A percentile compares a stretch with the other conserved stretches of the same genome.
These are phyloP conservation scores for Aspergillus cejpii DNA, from an alignment of 2,329 filamentous ascomycete genomes.

Conservation along the genomic window DNA sequence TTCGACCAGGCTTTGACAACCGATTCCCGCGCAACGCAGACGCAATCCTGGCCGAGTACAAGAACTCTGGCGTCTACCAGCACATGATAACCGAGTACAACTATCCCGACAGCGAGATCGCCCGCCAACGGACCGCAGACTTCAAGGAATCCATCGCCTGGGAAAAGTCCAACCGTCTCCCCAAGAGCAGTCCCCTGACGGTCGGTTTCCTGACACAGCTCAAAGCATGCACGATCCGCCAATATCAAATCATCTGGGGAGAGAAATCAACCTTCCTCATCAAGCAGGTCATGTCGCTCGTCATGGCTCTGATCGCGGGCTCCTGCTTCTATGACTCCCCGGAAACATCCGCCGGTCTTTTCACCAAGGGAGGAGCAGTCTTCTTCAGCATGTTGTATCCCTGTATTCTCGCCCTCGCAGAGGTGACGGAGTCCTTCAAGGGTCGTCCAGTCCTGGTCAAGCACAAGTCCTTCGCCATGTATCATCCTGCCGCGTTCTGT, in stretches of 20 bases:
- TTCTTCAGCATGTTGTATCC: constrained; percentile 60
- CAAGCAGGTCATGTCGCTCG: constrained; percentile 52
- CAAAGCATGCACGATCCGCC: constrained; percentile 49
- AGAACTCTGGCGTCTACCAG: constrained; percentile 45
- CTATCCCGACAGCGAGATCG: constrained; percentile 47
- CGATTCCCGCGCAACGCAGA: constrained; percentile 40
- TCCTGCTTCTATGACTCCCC: constrained; percentile 62
- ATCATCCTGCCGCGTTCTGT: constrained; percentile 44
- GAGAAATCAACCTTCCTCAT: constrained; percentile 58
- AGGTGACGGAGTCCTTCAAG: constrained; percentile 56
- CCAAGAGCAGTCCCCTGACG: constrained; percentile 50
- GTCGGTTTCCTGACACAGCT: constrained; percentile 51
- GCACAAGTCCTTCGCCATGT: constrained; percentile 52
- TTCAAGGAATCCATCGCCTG: constrained; percentile 50
- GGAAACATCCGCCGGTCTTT: constrained; percentile 52
- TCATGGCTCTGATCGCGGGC: constrained; percentile 56
- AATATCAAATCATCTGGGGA: constrained; percentile 59
- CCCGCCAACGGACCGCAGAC: constrained; percentile 44
- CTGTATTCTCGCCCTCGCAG: constrained; percentile 55
- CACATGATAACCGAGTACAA: constrained; percentile 52
- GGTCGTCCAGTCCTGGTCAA: constrained; percentile 54
- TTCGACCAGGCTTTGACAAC: constrained; percentile 37
- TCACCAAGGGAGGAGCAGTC: constrained; percentile 55
- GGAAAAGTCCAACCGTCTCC: constrained; percentile 51
- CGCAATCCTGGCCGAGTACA: constrained; percentile 45